Percentiles rank a stretch among this genome's conserved stretches.
Evolutionary conservation across 495 filamentous ascomycete species (phyloP).

Genomic region (Neurospora sp.): DNA sequence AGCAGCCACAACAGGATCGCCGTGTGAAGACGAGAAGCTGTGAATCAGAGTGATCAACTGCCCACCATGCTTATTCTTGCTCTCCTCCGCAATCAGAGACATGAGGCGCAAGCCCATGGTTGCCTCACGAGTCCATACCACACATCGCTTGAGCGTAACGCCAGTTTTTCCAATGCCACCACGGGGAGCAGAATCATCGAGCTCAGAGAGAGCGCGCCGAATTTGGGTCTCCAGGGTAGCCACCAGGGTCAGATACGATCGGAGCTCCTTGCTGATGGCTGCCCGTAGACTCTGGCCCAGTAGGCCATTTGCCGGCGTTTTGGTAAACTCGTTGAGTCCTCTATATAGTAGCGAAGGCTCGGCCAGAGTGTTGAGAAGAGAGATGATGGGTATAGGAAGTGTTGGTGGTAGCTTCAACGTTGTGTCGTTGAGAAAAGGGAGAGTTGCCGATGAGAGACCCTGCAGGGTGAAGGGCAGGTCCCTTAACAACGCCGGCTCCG

Average conservation of each 20-base stretch:
- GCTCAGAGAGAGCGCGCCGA: constrained; percentile 59
- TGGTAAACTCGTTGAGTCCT: constrained; percentile 67
- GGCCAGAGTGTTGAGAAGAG: constrained; percentile 78
- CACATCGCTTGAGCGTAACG: constrained; percentile 92
- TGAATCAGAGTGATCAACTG: constrained; percentile 93
- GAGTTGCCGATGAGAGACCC: constrained; percentile 75
- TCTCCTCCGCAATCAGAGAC: constrained; percentile 87
- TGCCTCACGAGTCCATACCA: constrained; percentile 94
- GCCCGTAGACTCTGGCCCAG: constrained; percentile 92
- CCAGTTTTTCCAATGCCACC: constrained; percentile 71
- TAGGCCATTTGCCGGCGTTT: constrained; percentile 53
- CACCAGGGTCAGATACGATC: constrained; percentile 86
- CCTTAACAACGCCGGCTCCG: constrained; percentile 70
- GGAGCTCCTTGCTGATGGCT: constrained; percentile 73
- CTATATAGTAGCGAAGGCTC: constrained; percentile 89
- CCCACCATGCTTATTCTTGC: constrained; percentile 76
- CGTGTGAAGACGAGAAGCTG: constrained; percentile 83
- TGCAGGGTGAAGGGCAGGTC: constrained; percentile 93
- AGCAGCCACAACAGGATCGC: constrained; percentile 85
- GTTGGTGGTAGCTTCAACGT: constrained; percentile 64
- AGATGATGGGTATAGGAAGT: constrained; percentile 75
- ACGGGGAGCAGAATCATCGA: constrained; percentile 53
- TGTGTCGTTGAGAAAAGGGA: constrained; percentile 59
- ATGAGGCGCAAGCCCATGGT: constrained; percentile 94
- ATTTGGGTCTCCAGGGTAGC: constrained; percentile 94